Percentiles rank a stretch among this genome's conserved stretches.
Evolutionary conservation across 2,329 filamentous ascomycete species (phyloP).

Genomic region (Trichoderma koningii): DNA sequence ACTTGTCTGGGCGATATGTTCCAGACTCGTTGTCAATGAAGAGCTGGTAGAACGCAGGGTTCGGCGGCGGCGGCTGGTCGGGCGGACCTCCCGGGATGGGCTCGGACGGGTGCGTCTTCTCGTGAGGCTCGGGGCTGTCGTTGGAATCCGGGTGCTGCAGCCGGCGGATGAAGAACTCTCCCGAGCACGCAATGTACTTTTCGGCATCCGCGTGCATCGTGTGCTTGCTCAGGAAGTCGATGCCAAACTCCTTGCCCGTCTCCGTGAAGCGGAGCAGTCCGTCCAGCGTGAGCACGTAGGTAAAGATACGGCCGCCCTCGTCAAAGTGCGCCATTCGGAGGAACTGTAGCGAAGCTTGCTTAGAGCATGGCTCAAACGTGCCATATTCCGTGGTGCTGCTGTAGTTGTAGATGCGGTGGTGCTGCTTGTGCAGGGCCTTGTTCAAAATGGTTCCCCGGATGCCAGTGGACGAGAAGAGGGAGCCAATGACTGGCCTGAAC

Average conservation of each 20-base stretch:
- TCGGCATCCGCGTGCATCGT: slow-evolving; percentile 95
- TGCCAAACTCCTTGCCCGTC: slow-evolving; percentile 92
- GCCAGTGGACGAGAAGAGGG: slow-evolving; percentile 81
- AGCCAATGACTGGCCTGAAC: slow-evolving; percentile 85
- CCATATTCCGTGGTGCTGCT: slow-evolving; percentile 75
- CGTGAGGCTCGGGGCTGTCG: slow-evolving; percentile 46
- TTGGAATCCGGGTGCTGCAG: slow-evolving; percentile 53
- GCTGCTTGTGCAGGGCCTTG: slow-evolving; percentile 86
- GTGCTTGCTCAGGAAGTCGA: slow-evolving; percentile 91
- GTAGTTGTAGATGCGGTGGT: slow-evolving; percentile 86
- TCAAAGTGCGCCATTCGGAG: slow-evolving; percentile 85
- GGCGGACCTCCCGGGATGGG: slow-evolving; percentile 53
- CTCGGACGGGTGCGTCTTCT: slow-evolving; percentile 55
- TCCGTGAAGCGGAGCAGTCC: slow-evolving; percentile 88
- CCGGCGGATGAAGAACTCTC: slow-evolving; percentile 87
- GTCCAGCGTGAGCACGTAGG: slow-evolving; percentile 88
- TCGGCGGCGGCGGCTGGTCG: slow-evolving; percentile 44
- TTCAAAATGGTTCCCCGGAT: slow-evolving; percentile 79
- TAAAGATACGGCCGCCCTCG: slow-evolving; percentile 83
- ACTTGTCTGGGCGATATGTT: slow-evolving; percentile 85
- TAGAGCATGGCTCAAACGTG: slow-evolving; percentile 63
- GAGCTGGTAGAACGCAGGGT: slow-evolving; percentile 72
- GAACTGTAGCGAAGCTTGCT: slow-evolving; percentile 75
- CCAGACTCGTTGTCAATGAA: slow-evolving; percentile 95
- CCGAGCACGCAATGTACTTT: slow-evolving; percentile 87